Base-by-base conservation (phyloP, 129 eudicot species). In the Deinandra increscens region DNA sequence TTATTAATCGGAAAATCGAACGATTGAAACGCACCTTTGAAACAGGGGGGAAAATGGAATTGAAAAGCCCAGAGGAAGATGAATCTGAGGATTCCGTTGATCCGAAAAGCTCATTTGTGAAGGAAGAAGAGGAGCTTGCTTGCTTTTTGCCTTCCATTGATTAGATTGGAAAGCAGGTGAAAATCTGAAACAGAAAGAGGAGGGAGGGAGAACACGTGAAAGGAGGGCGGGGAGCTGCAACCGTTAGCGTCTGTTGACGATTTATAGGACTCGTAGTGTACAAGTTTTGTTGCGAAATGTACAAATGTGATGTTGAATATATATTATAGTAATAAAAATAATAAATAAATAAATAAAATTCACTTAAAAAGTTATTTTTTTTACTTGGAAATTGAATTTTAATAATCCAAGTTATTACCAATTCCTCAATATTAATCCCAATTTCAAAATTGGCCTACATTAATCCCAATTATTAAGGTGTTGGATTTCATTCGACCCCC, bases 41-140 rank as follows among this genome's bases (percentile, higher is more conserved):
- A 3, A 88, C 74, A 37, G 83, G 84, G 1, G 79, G 71, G 68
- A 86, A 86, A 44, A 86, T 79, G 9, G 88, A 83, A 34, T 71
- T 71, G 37, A 86, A 86, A 71, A 83, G 71, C 58, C 84, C 78
- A 43, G 92, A 75, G 46, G 92, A 78, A 13, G 80, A 37, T 12
- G 86, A 42, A 14, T 76, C 37, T 6, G 56, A 59, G 9, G 82
- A 77, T 4, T 81, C 83, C 74, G 75, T 86, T 1, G 86, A 78
- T 54, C 88, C 88, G 51, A 86, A 83, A 54, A 86, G 92, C 13
- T 86, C 88, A 79, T 84, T 64, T 44, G 84, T 77, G 19, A 81
- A 79, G 22, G 92, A 86, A 31, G 78, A 69, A 0, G 81, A 61
- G 34, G 79, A 70, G n/a, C 53, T 66, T 12, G 71, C 14, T 62